Evolutionary conservation across 179 eudicot species (phyloP), one percentile per base, ranked within the genome.

Genomic region (Beta corolliflora): DNA sequence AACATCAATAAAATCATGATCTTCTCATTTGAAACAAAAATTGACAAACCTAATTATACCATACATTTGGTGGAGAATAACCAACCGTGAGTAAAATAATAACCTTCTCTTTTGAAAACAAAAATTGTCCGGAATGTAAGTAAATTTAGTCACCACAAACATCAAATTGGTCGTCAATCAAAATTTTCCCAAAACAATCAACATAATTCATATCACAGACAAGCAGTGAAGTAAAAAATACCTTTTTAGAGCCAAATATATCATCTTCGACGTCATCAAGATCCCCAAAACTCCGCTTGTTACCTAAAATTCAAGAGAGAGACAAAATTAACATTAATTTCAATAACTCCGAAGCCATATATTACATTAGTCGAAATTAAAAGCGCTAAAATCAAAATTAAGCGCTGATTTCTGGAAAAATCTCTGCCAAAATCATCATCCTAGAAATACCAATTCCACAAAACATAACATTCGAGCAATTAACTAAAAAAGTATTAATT

Each of bases 341-440:
- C 52, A 10, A 79, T 5, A 72, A 61, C 19, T 41, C 52, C 36
- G 21, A 25, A 21, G 5, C 1, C 2, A 2, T 52, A 70, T 16
- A 64, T 9, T 31, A 15, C 0, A 21, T 50, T 19, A 6, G 7
- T 52, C 44, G 25, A 23, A 69, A 31, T 46, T 12, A 60, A 77
- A 29, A 45, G 19, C 23, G 74, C 23, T 60, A n/a, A 45, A 61
- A 52, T n/a, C 10, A 73, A 48, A 54, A 21, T 9, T 21, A 70
- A 56, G 54, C 88, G 91, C 73, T 88, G 89, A 10, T 84, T 56
- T 36, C 81, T 77, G 2, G 93, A 16, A 65, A 94, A 94, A 88
- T 96, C 99, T 0, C 97, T 95, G 8, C 97, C 98, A 55, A 96
- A 96, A 91, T 91, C 97, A 85, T 94, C 98, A 77, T 94, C 98